phyloP scores from a whole-genome alignment of 352 stramenopile species.

The Pythium rishiriense region DNA sequence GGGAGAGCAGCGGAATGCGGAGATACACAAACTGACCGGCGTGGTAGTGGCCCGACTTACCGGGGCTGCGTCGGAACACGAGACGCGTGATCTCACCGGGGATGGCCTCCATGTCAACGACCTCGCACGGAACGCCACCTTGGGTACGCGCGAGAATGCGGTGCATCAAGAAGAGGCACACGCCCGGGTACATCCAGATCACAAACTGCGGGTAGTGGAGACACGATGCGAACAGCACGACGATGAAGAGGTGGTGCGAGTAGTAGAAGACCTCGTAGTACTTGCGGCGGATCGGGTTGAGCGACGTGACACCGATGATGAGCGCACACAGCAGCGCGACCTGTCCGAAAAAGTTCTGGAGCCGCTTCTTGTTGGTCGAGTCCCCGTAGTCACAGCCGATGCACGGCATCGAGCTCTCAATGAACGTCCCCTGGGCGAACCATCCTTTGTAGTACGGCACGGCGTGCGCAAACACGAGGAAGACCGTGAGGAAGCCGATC shows the following conservation, averaged over 20 bases:
- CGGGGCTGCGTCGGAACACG: conserved; percentile 71
- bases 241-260: conserved; percentile 85
- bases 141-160: conserved; percentile 72
- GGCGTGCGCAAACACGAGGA: conserved; percentile 61
- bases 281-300: conserved; percentile 65
- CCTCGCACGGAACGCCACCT: conserved; percentile 67
- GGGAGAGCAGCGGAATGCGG: conserved; percentile 66
- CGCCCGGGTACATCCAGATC: conserved; percentile 81
- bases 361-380: conserved; percentile 49
- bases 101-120: conserved; percentile 82
- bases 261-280: conserved; percentile 91
- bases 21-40: conserved; percentile 82
- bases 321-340: conserved; percentile 69
- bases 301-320: conserved; percentile 75
- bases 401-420: conserved; percentile 61
- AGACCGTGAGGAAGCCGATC: conserved; percentile 76
- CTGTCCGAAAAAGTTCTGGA: conserved; percentile 79
- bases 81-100: conserved; percentile 81
- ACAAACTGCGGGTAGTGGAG: conserved; percentile 83
- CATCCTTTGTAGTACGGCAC: conserved; percentile 77
- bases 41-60: conserved; percentile 80
- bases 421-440: conserved; percentile 54
- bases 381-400: conserved; percentile 69
- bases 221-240: conserved; percentile 64
- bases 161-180: conserved; percentile 84